phyloP scores from a whole-genome alignment of 2,329 filamentous ascomycete genomes.

The Sporothrix brunneoviolacea region DNA sequence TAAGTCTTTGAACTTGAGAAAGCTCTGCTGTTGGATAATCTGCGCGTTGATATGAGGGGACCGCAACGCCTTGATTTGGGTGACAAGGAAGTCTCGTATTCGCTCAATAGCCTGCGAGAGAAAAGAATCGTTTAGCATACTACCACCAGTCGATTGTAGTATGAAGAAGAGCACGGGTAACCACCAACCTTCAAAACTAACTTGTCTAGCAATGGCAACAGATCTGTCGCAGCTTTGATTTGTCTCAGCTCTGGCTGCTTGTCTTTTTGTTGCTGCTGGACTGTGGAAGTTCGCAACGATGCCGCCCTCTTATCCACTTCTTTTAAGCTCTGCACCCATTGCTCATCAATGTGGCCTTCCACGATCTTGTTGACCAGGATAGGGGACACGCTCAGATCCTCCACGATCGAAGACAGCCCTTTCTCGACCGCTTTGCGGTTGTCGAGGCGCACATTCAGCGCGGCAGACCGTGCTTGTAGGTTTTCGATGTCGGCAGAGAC shows the following conservation, averaged over 20 bases:
- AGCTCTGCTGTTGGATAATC: constrained; percentile 88
- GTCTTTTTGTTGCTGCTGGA: constrained; percentile 30
- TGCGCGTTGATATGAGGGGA: constrained; percentile 97
- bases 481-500: constrained; percentile 96
- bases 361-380: constrained; percentile 76
- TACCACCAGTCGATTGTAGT: no score
- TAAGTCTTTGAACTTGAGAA: constrained; percentile 81
- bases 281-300: constrained; percentile 47
- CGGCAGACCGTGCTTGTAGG: constrained; percentile 76
- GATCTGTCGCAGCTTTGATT: constrained; percentile 72
- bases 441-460: constrained; percentile 75
- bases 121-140: no score
- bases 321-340: constrained; percentile 74
- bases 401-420: constrained; percentile 77
- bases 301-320: constrained; percentile 76
- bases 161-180: background rate
- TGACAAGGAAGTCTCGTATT: constrained; percentile 88
- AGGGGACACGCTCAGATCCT: constrained; percentile 85
- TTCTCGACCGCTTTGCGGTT: constrained; percentile 88
- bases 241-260: constrained; percentile 56
- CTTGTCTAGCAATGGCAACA: constrained; percentile 78
- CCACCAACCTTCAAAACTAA: constrained; percentile 65
- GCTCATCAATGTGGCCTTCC: constrained; percentile 83
- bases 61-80: constrained; percentile 87
- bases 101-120: constrained; percentile 72